Percentiles rank a stretch among this genome's conserved stretches.
phyloP scores from a whole-genome alignment of 306 rosid genomes.

The Morella rubra region DNA sequence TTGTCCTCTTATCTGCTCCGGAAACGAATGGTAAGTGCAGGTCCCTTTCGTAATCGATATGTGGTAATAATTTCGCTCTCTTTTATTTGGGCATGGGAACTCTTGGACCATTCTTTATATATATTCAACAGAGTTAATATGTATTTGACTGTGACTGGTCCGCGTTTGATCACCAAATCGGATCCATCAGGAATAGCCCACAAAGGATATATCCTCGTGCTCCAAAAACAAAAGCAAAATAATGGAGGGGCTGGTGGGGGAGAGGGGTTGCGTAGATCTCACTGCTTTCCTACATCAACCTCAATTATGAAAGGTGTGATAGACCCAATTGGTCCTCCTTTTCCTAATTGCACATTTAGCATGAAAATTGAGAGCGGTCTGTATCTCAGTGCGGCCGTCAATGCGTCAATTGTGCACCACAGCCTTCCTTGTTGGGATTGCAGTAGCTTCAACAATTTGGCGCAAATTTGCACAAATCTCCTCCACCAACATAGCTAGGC shows the following conservation, averaged over 20 bases:
- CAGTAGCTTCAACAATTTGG: too few species aligned
- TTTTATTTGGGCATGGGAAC: slow-evolving; percentile 22
- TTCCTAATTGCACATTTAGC: slow-evolving; percentile 11
- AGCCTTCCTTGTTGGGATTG: too few species aligned
- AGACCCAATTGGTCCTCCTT: slow-evolving; percentile 11
- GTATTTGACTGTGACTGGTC: slow-evolving; percentile 32
- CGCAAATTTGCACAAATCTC: too few species aligned
- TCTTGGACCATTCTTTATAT: slow-evolving; percentile 44
- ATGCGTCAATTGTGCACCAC: too few species aligned
- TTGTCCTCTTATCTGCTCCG: slow-evolving; percentile 21
- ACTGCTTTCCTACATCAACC: slow-evolving; percentile 31
- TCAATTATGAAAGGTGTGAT: slow-evolving; percentile 42
- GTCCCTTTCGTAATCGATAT: slow-evolving; percentile 46
- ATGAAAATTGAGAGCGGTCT: background rate
- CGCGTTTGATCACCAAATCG: background rate
- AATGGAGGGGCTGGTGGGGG: slow-evolving; percentile 30
- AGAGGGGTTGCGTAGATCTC: slow-evolving; percentile 43
- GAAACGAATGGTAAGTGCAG: slow-evolving; percentile 19
- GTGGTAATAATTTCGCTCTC: slow-evolving; percentile 31
- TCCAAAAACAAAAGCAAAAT: background rate
- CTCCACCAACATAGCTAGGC: too few species aligned
- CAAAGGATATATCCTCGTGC: slow-evolving; percentile 10
- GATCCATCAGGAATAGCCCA: slow-evolving; percentile 30
- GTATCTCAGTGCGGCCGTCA: background rate
- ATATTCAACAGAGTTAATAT: background rate